phyloP scores from a whole-genome alignment of 1,284 basidiomycete genomes.

The Ganoderma meredithae region DNA sequence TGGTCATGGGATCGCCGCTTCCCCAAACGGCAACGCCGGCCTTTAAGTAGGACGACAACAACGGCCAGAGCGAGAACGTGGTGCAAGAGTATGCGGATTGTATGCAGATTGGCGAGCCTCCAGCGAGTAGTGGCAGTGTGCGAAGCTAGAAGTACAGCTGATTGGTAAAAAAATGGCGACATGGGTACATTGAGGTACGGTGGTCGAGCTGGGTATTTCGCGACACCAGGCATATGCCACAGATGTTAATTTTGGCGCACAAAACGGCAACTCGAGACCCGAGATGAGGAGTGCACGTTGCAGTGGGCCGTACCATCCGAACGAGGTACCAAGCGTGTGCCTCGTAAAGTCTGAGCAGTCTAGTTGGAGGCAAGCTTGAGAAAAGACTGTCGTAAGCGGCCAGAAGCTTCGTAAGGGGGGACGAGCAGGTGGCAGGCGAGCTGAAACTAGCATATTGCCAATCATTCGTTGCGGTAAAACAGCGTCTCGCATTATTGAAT shows the following conservation, averaged over 20 bases:
- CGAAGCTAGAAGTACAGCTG: neutral
- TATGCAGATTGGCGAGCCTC: neutral
- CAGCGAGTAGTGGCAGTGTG: slow-evolving; percentile 6
- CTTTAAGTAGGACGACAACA: neutral
- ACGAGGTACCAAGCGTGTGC: neutral
- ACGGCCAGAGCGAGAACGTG: neutral
- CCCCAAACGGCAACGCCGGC: neutral
- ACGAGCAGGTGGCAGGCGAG: too few relatives aligned
- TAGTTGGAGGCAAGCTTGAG: neutral
- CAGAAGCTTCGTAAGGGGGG: too few relatives aligned
- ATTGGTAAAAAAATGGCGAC: slow-evolving; percentile 1
- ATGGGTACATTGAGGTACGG: neutral
- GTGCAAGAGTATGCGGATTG: neutral
- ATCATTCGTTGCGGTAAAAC: too few relatives aligned
- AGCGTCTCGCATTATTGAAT: too few relatives aligned
- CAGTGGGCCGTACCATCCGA: neutral
- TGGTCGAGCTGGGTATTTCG: neutral
- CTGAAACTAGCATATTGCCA: too few relatives aligned
- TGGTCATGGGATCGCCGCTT: neutral
- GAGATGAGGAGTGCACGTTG: neutral
- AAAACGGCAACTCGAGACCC: neutral
- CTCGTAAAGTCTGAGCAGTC: neutral
- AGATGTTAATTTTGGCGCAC: neutral
- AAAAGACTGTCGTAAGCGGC: neutral
- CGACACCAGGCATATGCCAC: neutral